Evolutionary conservation across 148 eudicot genomes (phyloP).

Genomic region (Drosera capensis): DNA sequence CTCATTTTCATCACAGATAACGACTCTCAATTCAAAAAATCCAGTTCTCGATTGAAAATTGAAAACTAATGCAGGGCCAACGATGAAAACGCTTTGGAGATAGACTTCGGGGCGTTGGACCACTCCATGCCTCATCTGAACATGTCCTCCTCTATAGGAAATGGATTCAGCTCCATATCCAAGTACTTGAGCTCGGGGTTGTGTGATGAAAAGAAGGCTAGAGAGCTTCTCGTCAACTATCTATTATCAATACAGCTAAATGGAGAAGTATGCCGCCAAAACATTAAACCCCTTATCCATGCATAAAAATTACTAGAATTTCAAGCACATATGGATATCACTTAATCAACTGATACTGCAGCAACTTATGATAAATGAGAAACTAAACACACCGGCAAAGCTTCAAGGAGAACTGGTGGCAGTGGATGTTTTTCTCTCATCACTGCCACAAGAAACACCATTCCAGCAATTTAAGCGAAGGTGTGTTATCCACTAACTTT

Average conservation of each 20-base stretch:
- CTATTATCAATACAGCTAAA: too few relatives aligned
- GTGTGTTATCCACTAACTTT: too few relatives aligned
- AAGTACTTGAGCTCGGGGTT: constrained; percentile 24
- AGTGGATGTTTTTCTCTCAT: constrained; percentile 35
- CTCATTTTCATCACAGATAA: too few relatives aligned
- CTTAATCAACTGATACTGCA: constrained; percentile 5
- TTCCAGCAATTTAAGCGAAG: constrained; percentile 29
- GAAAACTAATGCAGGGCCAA: constrained; percentile 1
- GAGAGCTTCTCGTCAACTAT: constrained; percentile 35
- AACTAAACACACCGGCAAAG: constrained; percentile 25
- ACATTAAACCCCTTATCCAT: constrained; percentile 20
- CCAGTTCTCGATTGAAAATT: too few relatives aligned
- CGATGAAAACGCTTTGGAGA: constrained; percentile 39
- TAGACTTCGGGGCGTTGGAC: constrained; percentile 49
- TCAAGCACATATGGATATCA: neutral
- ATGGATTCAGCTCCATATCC: constrained; percentile 26
- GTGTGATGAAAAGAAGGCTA: constrained; percentile 17
- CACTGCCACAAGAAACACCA: constrained; percentile 28
- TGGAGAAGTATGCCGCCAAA: too few relatives aligned
- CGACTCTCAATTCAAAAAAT: too few relatives aligned
- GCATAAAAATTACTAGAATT: neutral
- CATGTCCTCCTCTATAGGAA: constrained; percentile 42
- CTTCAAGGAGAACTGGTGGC: constrained; percentile 29
- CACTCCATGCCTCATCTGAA: constrained; percentile 18
- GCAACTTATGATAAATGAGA: constrained; percentile 56